These are phyloP conservation scores for Plasmodium knowlesi DNA, from an alignment of 169 alveolate species.

Conservation along the genomic window DNA sequence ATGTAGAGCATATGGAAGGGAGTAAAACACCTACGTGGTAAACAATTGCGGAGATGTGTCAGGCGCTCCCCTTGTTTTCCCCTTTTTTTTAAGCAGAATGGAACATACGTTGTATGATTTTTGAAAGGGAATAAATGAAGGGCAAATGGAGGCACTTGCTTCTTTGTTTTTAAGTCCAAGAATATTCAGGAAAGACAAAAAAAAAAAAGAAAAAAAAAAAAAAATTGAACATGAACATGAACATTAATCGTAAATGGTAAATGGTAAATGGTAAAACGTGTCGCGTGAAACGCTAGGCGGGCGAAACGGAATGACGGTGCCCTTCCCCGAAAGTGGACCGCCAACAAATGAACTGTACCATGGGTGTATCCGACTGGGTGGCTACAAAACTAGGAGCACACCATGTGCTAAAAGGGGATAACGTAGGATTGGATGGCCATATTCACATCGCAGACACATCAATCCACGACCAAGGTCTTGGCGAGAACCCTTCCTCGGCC, in stretches of 20 bases:
- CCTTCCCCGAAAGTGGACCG: neutral
- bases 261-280: too few relatives aligned
- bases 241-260: neutral
- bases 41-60: neutral
- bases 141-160: neutral
- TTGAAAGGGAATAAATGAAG: neutral
- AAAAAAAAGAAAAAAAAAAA: neutral
- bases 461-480: conserved; percentile 27
- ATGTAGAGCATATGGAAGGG: neutral
- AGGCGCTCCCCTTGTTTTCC: neutral
- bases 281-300: neutral
- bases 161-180: neutral
- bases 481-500: conserved; percentile 68
- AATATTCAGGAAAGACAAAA: neutral
- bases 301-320: neutral
- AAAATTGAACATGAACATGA: neutral
- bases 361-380: neutral
- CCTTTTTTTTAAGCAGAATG: neutral
- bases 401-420: neutral
- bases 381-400: neutral
- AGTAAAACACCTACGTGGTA: neutral
- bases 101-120: neutral
- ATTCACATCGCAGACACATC: neutral
- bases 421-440: neutral
- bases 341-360: neutral